Conservation (phyloP, 2,329 filamentous ascomycete species). For the Xylariaceae sp. region DNA sequence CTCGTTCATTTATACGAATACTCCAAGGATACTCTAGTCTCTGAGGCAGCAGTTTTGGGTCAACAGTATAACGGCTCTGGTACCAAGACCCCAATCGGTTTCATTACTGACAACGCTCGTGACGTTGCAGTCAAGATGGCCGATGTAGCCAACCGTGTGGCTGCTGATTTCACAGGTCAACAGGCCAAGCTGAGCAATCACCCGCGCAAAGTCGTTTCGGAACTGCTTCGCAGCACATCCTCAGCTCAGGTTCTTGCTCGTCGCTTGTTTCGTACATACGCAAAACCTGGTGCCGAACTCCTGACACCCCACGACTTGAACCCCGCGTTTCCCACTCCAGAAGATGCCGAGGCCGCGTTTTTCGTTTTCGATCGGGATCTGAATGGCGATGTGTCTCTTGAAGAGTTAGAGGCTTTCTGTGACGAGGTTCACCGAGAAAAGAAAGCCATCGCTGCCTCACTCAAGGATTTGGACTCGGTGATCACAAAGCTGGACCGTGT, state of each 20-base stretch:
- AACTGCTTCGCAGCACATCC: slow-evolving; percentile 66
- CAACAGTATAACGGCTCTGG: slow-evolving; percentile 47
- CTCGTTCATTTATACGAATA: slow-evolving; percentile 59
- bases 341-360: slow-evolving; percentile 87
- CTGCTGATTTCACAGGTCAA: slow-evolving; percentile 86
- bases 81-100: slow-evolving; percentile 67
- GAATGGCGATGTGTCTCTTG: slow-evolving; percentile 94
- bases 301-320: slow-evolving; percentile 75
- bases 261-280: slow-evolving; percentile 82
- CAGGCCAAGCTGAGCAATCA: slow-evolving; percentile 63
- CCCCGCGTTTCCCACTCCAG: slow-evolving; percentile 71
- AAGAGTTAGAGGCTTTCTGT: slow-evolving; percentile 87
- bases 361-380: slow-evolving; percentile 93
- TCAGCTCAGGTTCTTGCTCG: slow-evolving; percentile 82
- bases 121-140: slow-evolving; percentile 76
- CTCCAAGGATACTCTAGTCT: slow-evolving; percentile 67
- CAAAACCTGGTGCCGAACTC: slow-evolving; percentile 68
- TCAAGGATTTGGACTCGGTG: slow-evolving; percentile 93
- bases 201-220: slow-evolving; percentile 77
- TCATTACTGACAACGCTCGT: slow-evolving; percentile 70
- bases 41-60: slow-evolving; percentile 47
- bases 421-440: slow-evolving; percentile 93
- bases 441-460: slow-evolving; percentile 88
- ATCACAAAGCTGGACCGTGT: slow-evolving; percentile 86
- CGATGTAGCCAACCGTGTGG: slow-evolving; percentile 71